phyloP scores from a whole-genome alignment of 176 grass and related monocot genomes.

The Ensete glaucum region DNA sequence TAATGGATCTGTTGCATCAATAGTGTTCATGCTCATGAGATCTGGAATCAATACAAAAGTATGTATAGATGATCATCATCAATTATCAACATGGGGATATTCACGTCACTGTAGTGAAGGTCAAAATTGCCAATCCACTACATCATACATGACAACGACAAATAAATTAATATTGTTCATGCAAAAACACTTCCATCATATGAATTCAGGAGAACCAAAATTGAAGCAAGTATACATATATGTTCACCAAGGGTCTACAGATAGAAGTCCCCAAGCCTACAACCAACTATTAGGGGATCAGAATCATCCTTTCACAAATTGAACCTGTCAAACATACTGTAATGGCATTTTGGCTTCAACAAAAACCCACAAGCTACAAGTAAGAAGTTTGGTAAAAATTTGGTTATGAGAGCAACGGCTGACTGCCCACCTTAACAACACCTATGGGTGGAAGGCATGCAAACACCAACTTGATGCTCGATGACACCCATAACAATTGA shows the following conservation, averaged over 20 bases:
- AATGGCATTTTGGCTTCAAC: not conserved
- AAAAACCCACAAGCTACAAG: not conserved
- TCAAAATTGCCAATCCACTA: not conserved
- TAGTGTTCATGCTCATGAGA: slow-evolving; percentile 1
- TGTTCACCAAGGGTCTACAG: not conserved
- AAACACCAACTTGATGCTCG: not conserved
- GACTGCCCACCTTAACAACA: not conserved
- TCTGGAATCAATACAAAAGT: not conserved
- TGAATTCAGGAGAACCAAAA: not conserved
- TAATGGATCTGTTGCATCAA: not conserved
- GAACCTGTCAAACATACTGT: not conserved
- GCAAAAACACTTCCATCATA: not conserved
- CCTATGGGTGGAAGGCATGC: not conserved
- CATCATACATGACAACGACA: not conserved
- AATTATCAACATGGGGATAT: not conserved
- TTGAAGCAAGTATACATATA: not conserved
- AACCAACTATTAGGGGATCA: not conserved
- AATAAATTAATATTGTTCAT: not conserved
- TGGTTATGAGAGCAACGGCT: no score
- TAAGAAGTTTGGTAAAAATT: not conserved
- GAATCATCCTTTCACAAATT: not conserved
- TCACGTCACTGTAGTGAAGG: not conserved
- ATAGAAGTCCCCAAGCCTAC: not conserved
- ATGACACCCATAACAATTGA: no score
- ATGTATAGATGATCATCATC: not conserved